These are phyloP conservation scores for Penicillium sp. DNA, from an alignment of 2,329 filamentous ascomycete species.

Conservation along the genomic window DNA sequence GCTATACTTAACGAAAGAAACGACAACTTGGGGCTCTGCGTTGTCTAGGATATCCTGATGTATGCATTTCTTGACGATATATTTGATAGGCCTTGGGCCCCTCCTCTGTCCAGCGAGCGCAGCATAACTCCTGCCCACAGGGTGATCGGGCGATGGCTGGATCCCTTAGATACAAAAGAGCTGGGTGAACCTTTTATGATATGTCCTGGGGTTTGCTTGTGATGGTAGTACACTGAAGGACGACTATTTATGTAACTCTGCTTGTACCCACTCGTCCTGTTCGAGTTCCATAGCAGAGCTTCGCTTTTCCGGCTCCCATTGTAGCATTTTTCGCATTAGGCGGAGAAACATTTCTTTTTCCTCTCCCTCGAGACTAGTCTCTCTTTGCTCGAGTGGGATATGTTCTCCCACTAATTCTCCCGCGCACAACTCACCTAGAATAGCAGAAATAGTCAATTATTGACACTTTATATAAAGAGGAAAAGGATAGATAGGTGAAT, in stretches of 20 bases:
- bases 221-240: no score
- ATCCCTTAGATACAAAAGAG: no score
- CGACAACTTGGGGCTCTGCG: no score
- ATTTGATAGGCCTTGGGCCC: no score
- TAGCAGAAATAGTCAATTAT: not conserved
- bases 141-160: no score
- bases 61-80: no score
- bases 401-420: conserved; percentile 21
- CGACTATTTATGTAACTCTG: not conserved
- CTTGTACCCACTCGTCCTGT: not conserved
- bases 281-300: conserved; percentile 25
- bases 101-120: no score
- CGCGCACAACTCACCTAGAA: conserved; percentile 29
- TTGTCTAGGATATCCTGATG: no score
- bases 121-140: no score
- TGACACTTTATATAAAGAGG: not conserved
- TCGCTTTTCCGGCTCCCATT: conserved; percentile 34
- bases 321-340: conserved; percentile 38
- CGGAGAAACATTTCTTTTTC: conserved; percentile 33
- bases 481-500: not conserved
- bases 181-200: no score
- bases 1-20: no score
- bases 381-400: conserved; percentile 37
- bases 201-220: no score
- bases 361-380: conserved; percentile 37